Base-by-base conservation (phyloP, 164 flowering plant genomes). In the Stephania japonica region DNA sequence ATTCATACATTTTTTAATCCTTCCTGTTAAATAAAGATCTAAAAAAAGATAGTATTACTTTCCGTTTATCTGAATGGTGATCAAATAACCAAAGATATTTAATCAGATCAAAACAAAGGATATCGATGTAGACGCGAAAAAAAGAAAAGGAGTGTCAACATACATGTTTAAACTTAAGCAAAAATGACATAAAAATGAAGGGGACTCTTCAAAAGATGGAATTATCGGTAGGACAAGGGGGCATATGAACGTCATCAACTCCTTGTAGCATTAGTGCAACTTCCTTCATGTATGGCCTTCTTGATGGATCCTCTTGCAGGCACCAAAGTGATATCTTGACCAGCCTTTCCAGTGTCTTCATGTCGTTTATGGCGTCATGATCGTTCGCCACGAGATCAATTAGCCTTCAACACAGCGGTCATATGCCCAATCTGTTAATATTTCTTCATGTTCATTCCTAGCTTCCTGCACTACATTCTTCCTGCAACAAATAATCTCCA, bases 251-350 rank as follows among this genome's bases (percentile, higher is more conserved):
- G 14, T 70, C 76, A 50, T 70, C 50, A 0, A 47, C 68, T 47
- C 78, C 81, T 78, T 75, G 76, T 11, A 78, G 70, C 78, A 78
- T 78, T 56, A 62, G 73, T 0, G 59, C 47, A 11, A 78, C 81
- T 53, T 75, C 68, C 67, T 64, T 72, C 81, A 78, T 78, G 6
- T 72, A 21, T 16, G 81, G 78, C 70, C 78, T 72, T 16, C 72
- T 26, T 7, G 67, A 12, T 16, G 76, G 78, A 5, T 75, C 70
- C 32, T 79, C 78, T 26, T 72, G 81, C 65, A 69, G 70, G 70
- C 78, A 78, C 72, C 76, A 74, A 19, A 68, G 38, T 12, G 72
- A 71, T n/a, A 75, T 47, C 69, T 43, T 70, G 1, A 75, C 43
- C 42, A 75, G 3, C 73, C 64, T 70, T 16, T 75, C 73, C 1